phyloP scores from a whole-genome alignment of 2,329 filamentous ascomycete genomes.

The Stachybotrys chartarum region DNA sequence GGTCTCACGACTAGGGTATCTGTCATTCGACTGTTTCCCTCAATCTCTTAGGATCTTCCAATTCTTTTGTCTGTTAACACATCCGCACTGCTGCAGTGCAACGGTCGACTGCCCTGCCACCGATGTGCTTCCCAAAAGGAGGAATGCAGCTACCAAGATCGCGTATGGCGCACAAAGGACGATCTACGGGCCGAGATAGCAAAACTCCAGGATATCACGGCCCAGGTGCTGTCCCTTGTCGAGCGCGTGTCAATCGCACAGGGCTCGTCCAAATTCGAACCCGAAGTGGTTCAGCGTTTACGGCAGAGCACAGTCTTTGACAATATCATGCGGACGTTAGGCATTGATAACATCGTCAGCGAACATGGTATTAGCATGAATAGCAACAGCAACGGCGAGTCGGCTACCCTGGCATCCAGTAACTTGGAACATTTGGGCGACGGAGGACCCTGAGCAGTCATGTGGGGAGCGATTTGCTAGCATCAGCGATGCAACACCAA shows the following conservation, averaged over 20 bases:
- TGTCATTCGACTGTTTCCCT: too few relatives aligned
- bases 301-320: slow-evolving; percentile 1
- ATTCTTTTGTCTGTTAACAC: too few relatives aligned
- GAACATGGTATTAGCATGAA: background rate
- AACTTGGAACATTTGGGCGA: too few relatives aligned
- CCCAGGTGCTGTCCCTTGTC: background rate
- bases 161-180: slow-evolving; percentile 2
- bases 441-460: too few relatives aligned
- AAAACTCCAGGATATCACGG: background rate
- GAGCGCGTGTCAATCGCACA: background rate
- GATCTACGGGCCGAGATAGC: slow-evolving; percentile 1
- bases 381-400: too few relatives aligned
- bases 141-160: slow-evolving; percentile 1
- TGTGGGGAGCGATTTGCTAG: too few relatives aligned
- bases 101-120: background rate
- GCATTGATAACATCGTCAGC: background rate
- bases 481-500: too few relatives aligned
- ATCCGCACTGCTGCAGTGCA: background rate
- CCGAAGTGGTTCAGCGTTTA: background rate
- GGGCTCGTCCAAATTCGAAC: background rate
- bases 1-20: too few relatives aligned
- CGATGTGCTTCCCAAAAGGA: background rate
- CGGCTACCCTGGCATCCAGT: too few relatives aligned
- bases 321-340: background rate
- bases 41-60: too few relatives aligned